Evolutionary conservation across 2,329 filamentous ascomycete species (phyloP).

Genomic region (Fusarium sp.): DNA sequence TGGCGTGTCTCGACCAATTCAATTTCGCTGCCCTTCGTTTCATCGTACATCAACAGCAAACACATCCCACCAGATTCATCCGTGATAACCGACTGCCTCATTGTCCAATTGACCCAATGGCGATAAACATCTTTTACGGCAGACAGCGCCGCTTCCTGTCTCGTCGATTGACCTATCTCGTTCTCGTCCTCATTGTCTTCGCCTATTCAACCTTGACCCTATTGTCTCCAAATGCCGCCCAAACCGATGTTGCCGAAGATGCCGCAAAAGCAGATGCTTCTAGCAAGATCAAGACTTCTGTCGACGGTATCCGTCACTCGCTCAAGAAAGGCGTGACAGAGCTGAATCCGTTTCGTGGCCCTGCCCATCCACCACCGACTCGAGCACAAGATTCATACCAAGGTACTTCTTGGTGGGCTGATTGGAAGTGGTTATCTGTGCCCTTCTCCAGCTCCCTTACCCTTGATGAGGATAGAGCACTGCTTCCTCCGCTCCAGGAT

Average conservation of each 20-base stretch:
- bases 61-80: not conserved
- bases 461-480: conserved; percentile 81
- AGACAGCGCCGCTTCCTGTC: conserved; percentile 60
- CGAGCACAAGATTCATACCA: conserved; percentile 82
- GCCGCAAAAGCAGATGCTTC: conserved; percentile 22
- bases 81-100: not conserved
- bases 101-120: conserved; percentile 35
- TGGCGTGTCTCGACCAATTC: not conserved
- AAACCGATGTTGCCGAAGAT: not conserved
- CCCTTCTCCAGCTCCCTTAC: conserved; percentile 86
- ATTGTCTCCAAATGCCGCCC: conserved; percentile 47
- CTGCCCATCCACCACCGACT: conserved; percentile 75
- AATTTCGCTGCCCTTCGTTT: not conserved
- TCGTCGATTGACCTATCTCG: conserved; percentile 62
- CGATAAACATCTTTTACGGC: conserved; percentile 52
- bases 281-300: conserved; percentile 59
- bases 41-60: not conserved
- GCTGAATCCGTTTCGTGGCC: conserved; percentile 73
- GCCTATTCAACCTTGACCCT: conserved; percentile 64
- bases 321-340: conserved; percentile 55
- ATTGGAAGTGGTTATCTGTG: conserved; percentile 86
- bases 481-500: conserved; percentile 78
- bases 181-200: conserved; percentile 61
- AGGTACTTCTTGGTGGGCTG: conserved; percentile 83
- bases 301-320: conserved; percentile 54